Percentiles rank a stretch among this genome's conserved stretches.
phyloP scores from a whole-genome alignment of 768 basidiomycete genomes.

The Suillus clintonianus region DNA sequence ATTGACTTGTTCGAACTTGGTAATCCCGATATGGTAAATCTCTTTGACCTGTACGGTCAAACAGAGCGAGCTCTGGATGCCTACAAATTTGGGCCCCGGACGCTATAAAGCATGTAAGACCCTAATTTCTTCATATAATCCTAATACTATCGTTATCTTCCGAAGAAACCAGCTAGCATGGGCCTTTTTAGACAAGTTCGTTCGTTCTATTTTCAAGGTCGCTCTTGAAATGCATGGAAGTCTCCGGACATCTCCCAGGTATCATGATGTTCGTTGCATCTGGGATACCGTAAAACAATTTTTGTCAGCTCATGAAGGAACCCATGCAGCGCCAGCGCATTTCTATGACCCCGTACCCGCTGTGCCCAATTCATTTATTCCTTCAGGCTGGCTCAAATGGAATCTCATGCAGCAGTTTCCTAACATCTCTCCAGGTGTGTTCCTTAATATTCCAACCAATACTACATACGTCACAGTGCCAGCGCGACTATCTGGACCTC shows the following conservation, averaged over 20 bases:
- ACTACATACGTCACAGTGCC: no score
- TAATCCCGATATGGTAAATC: constrained; percentile 28
- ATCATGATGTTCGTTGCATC: no score
- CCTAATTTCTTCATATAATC: not conserved
- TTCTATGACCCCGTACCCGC: no score
- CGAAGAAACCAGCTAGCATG: not conserved
- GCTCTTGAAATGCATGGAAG: not conserved
- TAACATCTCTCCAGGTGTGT: no score
- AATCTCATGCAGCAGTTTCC: no score
- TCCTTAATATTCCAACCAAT: no score
- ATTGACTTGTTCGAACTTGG: constrained; percentile 4
- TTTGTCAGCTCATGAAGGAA: no score
- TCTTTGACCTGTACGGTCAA: not conserved
- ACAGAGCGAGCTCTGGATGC: not conserved
- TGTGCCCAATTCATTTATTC: no score
- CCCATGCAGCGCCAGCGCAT: no score
- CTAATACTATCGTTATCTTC: not conserved
- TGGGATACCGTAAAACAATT: no score
- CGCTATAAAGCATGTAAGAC: not conserved
- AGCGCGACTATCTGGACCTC: no score
- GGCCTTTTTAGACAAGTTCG: not conserved
- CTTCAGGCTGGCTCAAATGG: no score
- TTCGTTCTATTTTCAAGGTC: not conserved
- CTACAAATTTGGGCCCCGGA: not conserved
- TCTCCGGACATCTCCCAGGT: not conserved